Percentiles rank a stretch among this genome's conserved stretches.
phyloP scores from a whole-genome alignment of 371 early-diverging fungal genomes.

The Mortierella sp. region DNA sequence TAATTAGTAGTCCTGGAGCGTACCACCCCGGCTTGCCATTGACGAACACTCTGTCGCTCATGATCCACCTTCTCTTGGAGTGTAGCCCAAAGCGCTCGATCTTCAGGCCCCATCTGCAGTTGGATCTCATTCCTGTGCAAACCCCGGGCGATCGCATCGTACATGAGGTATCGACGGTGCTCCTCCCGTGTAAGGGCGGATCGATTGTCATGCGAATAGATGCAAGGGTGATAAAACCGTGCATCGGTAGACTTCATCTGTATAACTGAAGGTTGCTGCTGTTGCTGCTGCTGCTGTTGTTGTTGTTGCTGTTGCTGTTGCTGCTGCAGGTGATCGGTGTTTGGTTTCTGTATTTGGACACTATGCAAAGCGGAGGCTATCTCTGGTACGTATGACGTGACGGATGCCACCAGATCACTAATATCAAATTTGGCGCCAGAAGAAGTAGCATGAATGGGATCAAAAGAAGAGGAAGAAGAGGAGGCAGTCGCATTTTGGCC shows the following conservation, averaged over 20 bases:
- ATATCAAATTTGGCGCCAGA: constrained; percentile 21
- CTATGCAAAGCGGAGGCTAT: constrained; percentile 20
- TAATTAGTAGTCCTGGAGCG: constrained; percentile 22
- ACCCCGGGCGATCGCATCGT: constrained; percentile 24
- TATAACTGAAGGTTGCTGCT: constrained; percentile 9
- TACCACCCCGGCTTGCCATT: constrained; percentile 31
- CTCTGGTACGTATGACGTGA: constrained; percentile 34
- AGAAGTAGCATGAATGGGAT: neutral
- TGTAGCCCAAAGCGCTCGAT: constrained; percentile 25
- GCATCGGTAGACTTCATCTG: neutral
- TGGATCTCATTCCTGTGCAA: constrained; percentile 11
- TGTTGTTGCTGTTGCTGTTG: neutral
- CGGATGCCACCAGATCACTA: constrained; percentile 45
- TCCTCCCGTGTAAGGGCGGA: constrained; percentile 43
- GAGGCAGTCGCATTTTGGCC: neutral
- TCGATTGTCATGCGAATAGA: constrained; percentile 31
- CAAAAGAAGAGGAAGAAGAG: constrained; percentile 1
- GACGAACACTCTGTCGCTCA: constrained; percentile 36
- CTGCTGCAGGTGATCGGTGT: neutral
- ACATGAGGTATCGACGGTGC: constrained; percentile 39
- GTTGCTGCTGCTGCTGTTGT: constrained; percentile 14
- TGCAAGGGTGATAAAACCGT: constrained; percentile 39
- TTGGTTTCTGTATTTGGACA: neutral
- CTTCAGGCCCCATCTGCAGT: constrained; percentile 24
- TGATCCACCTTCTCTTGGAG: constrained; percentile 37